Percentiles rank a stretch among this genome's conserved stretches.
Evolutionary conservation across 2,329 filamentous ascomycete species (phyloP).

Genomic region (Pyrenophora graminea): DNA sequence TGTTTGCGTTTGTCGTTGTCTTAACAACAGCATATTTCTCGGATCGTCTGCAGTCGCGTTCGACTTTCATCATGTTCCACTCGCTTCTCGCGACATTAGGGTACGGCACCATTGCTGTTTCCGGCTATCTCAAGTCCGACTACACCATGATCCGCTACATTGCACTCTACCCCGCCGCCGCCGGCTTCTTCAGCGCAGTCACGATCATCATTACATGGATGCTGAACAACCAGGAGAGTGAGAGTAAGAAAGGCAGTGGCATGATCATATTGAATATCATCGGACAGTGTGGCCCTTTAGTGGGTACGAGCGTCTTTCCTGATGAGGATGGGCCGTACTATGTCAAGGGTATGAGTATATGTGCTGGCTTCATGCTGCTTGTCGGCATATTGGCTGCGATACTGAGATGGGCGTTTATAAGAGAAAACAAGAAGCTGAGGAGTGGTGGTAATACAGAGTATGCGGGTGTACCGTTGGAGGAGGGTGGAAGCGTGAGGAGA

Average conservation of each 20-base stretch:
- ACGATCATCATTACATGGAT: constrained; percentile 86
- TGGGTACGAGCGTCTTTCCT: constrained; percentile 61
- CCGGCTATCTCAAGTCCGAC: constrained; percentile 50
- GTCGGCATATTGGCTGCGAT: constrained; percentile 51
- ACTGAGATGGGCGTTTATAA: constrained; percentile 49
- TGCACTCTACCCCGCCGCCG: constrained; percentile 75
- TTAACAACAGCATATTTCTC: constrained; percentile 73
- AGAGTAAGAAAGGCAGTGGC: constrained; percentile 71
- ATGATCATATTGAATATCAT: constrained; percentile 81
- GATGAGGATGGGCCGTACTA: constrained; percentile 55
- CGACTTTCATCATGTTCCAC: constrained; percentile 69
- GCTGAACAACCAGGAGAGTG: constrained; percentile 78
- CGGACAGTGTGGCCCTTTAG: constrained; percentile 74
- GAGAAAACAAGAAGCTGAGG: constrained; percentile 29
- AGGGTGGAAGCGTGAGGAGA: constrained; percentile 17
- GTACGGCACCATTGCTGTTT: constrained; percentile 64
- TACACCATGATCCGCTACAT: constrained; percentile 63
- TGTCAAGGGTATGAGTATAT: constrained; percentile 55
- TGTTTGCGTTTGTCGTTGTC: constrained; percentile 73
- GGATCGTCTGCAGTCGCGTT: constrained; percentile 67
- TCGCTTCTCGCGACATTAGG: constrained; percentile 68
- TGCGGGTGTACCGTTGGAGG: constrained; percentile 33
- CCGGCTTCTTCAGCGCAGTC: constrained; percentile 84
- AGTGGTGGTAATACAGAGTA: constrained; percentile 23
- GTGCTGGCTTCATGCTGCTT: constrained; percentile 55